Base-by-base conservation (phyloP, 1,139 yeast genomes). In the Trichomonascaceae sp. region DNA sequence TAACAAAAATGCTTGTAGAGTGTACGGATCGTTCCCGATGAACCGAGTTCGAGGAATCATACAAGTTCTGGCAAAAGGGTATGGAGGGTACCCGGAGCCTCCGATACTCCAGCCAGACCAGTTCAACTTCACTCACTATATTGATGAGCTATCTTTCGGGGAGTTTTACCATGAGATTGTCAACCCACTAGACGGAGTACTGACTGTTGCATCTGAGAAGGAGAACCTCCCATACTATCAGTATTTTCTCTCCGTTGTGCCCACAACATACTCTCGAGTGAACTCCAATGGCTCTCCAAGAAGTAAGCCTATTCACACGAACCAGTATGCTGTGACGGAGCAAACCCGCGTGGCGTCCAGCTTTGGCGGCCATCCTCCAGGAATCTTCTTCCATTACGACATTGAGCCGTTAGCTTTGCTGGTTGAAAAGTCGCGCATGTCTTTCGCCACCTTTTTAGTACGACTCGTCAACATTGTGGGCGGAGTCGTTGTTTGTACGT, bases 111-210 rank as follows among this genome's bases (percentile, higher is more conserved):
- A 11, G 6, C 6, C 11, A 11, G 28, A 26, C 8, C 59, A 66
- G 14, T 56, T 82, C 37, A 81, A 89, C 52, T 80, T 87, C 50
- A 70, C 94, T 1, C 98, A 89, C 56, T 73, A 74, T 4, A 77
- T 89, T 39, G 74, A 73, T 41, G 97, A 89, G 55, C 72, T 85
- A 43, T 85, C 96, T 6, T 89, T 76, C 57, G 98, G 99, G 15
- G 82, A 74, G 25, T 85, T 79, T 56, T 85, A 74, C 51, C 97
- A 98, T 2, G 78, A 71, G 46, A 67, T 87, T 41, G 68, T 78
- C 45, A 89, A 89, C 50, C 93, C 96, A 4, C 65, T 92, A 44
- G 98, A 89, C 52, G 69, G 67, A 4, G 52, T 50, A 11, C 41
- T 41, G 3, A 42, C 60, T 41, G 31, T 50, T 60, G 30, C 36